Evolutionary conservation across 2,329 filamentous ascomycete genomes (phyloP).

Genomic region (Aurifilum marmelostoma): DNA sequence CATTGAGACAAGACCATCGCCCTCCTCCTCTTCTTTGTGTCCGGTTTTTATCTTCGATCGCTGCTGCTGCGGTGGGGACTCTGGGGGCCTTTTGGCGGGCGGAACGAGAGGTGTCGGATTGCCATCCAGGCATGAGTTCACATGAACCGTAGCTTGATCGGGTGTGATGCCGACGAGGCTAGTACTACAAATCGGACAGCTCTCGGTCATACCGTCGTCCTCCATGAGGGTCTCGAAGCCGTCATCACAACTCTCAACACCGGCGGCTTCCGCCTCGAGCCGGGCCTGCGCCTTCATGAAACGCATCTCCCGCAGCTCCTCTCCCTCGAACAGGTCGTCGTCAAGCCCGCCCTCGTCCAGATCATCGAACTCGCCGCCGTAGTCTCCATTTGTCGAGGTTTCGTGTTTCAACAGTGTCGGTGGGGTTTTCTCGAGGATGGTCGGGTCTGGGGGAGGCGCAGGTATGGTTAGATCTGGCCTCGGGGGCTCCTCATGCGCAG

Average conservation of each 20-base stretch:
- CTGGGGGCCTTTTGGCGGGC: slow-evolving; percentile 34
- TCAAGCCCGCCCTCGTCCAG: slow-evolving; percentile 57
- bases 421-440: slow-evolving; percentile 11
- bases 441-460: slow-evolving; percentile 20
- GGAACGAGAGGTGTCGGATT: slow-evolving; percentile 61
- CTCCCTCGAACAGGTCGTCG: slow-evolving; percentile 56
- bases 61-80: slow-evolving; percentile 27
- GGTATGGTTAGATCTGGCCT: slow-evolving; percentile 25
- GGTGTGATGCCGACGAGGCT: slow-evolving; percentile 61
- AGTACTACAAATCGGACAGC: slow-evolving; percentile 78
- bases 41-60: slow-evolving; percentile 27
- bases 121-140: slow-evolving; percentile 91
- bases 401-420: slow-evolving; percentile 21
- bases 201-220: slow-evolving; percentile 41
- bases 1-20: slow-evolving; percentile 37
- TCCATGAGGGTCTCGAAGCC: slow-evolving; percentile 37
- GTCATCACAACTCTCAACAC: slow-evolving; percentile 42
- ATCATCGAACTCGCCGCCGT: slow-evolving; percentile 41
- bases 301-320: slow-evolving; percentile 66
- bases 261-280: slow-evolving; percentile 60
- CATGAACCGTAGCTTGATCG: slow-evolving; percentile 78
- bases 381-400: slow-evolving; percentile 37
- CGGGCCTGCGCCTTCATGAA: slow-evolving; percentile 79
- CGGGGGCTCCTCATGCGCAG: slow-evolving; percentile 22
- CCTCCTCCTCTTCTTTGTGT: slow-evolving; percentile 5